Evolutionary conservation across 768 basidiomycete species (phyloP).

Genomic region (Rhodotorula graminis): DNA sequence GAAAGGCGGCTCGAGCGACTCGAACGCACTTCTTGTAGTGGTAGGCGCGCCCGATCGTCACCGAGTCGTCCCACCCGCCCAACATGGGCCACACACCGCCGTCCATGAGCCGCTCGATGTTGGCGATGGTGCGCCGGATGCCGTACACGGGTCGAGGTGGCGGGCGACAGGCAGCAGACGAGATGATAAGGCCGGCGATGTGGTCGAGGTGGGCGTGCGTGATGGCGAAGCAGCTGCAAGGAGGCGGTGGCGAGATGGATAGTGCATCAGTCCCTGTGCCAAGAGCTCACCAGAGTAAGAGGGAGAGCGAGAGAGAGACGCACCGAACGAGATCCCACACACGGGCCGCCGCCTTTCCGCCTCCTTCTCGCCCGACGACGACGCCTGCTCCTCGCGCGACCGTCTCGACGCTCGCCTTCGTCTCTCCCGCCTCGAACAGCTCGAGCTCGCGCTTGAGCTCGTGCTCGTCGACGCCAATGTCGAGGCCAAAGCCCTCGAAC

Average conservation of each 20-base stretch:
- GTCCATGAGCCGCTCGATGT: constrained; percentile 67
- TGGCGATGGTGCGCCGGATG: constrained; percentile 59
- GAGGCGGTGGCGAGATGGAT: background rate
- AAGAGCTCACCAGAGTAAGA: too few relatives aligned
- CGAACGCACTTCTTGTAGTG: constrained; percentile 60
- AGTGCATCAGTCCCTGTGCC: too few relatives aligned
- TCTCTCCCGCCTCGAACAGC: too few relatives aligned
- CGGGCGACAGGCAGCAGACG: constrained; percentile 65
- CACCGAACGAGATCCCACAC: constrained; percentile 47
- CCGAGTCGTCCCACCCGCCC: constrained; percentile 60
- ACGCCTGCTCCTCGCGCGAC: background rate
- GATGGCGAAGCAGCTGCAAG: constrained; percentile 68
- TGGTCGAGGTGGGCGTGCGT: constrained; percentile 92
- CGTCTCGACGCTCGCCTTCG: too few relatives aligned
- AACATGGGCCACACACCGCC: constrained; percentile 81
- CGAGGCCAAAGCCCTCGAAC: constrained; percentile 18
- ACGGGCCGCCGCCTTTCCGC: constrained; percentile 50
- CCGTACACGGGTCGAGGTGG: constrained; percentile 60
- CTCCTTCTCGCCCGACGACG: constrained; percentile 3
- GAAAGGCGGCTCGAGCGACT: too few relatives aligned
- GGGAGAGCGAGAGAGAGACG: background rate
- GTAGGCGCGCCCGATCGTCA: constrained; percentile 48
- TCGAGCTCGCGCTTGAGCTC: constrained; percentile 13
- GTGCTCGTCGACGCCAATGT: constrained; percentile 13
- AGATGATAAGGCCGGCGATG: constrained; percentile 70